phyloP scores from a whole-genome alignment of 2,329 filamentous ascomycete species.

The Paraphaeosphaeria minitans region DNA sequence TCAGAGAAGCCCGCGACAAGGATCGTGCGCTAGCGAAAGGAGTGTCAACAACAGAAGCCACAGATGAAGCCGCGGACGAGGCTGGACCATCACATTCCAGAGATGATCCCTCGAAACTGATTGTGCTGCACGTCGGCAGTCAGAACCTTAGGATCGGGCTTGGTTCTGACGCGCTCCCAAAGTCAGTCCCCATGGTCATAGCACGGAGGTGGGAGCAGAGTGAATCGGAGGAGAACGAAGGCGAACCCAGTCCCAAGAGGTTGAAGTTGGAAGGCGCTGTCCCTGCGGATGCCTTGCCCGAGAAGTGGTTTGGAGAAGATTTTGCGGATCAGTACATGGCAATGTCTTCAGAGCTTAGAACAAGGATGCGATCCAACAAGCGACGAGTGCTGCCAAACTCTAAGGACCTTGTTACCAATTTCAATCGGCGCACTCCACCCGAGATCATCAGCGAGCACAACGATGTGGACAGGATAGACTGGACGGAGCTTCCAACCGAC shows the following conservation, averaged over 20 bases:
- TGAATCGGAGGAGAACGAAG: slow-evolving; percentile 82
- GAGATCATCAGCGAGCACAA: slow-evolving; percentile 94
- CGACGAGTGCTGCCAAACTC: slow-evolving; percentile 95
- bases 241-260: slow-evolving; percentile 75
- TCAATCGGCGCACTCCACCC: slow-evolving; percentile 81
- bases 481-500: slow-evolving; percentile 78
- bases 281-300: slow-evolving; percentile 63
- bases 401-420: slow-evolving; percentile 93
- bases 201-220: slow-evolving; percentile 77
- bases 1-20: slow-evolving; percentile 84
- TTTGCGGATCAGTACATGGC: slow-evolving; percentile 70
- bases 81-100: slow-evolving; percentile 33
- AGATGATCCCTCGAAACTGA: slow-evolving; percentile 82
- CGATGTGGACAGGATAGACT: slow-evolving; percentile 90
- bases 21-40: slow-evolving; percentile 82
- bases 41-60: slow-evolving; percentile 53
- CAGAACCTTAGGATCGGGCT: slow-evolving; percentile 94
- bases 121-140: slow-evolving; percentile 93
- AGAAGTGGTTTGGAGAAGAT: slow-evolving; percentile 88
- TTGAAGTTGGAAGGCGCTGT: slow-evolving; percentile 67
- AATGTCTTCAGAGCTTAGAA: slow-evolving; percentile 85
- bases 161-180: slow-evolving; percentile 93
- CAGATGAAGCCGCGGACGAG: slow-evolving; percentile 41
- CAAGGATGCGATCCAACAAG: slow-evolving; percentile 91
- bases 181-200: slow-evolving; percentile 91